Base-by-base conservation (phyloP, 495 filamentous ascomycete genomes). In the Haplographium delicatum region DNA sequence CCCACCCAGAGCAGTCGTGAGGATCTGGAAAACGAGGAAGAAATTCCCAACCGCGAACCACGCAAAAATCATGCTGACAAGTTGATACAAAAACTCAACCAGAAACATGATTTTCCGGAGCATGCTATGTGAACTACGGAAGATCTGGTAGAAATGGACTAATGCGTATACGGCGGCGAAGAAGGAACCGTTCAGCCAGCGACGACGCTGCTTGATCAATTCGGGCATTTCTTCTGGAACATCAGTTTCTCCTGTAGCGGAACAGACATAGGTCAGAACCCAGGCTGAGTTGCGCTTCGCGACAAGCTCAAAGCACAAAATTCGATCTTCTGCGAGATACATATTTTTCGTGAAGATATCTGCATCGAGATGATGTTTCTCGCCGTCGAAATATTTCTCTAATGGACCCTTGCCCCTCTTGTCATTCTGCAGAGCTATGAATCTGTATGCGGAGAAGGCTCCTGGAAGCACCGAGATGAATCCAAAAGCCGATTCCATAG, bases 241-340 rank as follows among this genome's bases (percentile, higher is more conserved):
- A 71, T 98, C 93, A 1, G 91, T 97, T 68, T 96, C 91, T 47
- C 91, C 93, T n/a, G 85, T 89, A 24, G 89, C 90, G 45, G 78
- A 83, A 72, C 93, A 91, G 26, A 98, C 93, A 55, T 96, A 98
- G 60, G 94, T 93, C 65, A 98, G 65, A 53, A 96, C 88, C 93
- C 93, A 98, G 65, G 85, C 74, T 67, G 95, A 91, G 53, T 84
- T 85, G 45, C 88, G 71, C 70, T 98, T 98, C 2, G 91, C 89
- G 4, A 98, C 93, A 43, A 98, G 68, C 77, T 98, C 93, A 89
- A 91, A 98, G 67, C 91, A 98, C n/a, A 98, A 73, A 65, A 98
- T 98, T 68, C 93, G 84, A 69, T 98, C 93, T 65, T 98, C 93
- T 5, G 93, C 67, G 47, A 70, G 64, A 50, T 68, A 69, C 67